A percentile compares a stretch with the other conserved stretches of the same genome.
phyloP scores from a whole-genome alignment of 2,329 filamentous ascomycete species.

The Apiospora hydei region DNA sequence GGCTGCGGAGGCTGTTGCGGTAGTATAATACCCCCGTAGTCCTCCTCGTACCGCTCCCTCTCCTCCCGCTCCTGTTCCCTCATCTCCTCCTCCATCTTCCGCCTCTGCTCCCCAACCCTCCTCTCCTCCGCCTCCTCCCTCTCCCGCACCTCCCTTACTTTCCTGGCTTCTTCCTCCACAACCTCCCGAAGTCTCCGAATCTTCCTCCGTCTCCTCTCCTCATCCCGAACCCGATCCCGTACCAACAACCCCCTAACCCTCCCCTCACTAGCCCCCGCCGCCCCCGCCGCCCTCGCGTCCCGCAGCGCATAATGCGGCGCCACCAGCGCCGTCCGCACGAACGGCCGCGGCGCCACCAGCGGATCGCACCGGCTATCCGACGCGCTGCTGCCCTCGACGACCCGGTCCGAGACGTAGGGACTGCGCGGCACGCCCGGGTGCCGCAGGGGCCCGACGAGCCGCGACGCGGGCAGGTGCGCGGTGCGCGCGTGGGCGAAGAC shows the following conservation, averaged over 20 bases:
- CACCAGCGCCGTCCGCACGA: background rate
- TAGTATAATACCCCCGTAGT: too few relatives aligned
- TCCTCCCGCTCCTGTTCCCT: background rate
- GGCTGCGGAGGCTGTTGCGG: too few relatives aligned
- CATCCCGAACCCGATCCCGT: background rate
- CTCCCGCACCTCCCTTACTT: background rate
- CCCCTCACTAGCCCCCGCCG: background rate
- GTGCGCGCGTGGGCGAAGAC: background rate
- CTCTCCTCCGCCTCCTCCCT: background rate
- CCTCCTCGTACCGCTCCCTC: background rate
- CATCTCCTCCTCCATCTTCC: background rate
- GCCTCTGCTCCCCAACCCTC: too few relatives aligned
- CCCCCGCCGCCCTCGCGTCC: background rate
- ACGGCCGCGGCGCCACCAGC: background rate
- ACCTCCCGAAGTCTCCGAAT: background rate
- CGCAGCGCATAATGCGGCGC: background rate
- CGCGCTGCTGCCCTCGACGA: background rate
- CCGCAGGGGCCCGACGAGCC: background rate
- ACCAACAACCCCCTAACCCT: background rate
- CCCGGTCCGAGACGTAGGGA: background rate
- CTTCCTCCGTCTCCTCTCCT: background rate
- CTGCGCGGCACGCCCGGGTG: slow-evolving; percentile 1
- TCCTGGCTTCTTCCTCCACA: background rate
- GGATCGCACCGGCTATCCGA: background rate
- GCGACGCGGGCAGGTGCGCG: background rate